Conservation (phyloP, 805 yeast genomes). For the Wilhelminamyces savonicus region DNA sequence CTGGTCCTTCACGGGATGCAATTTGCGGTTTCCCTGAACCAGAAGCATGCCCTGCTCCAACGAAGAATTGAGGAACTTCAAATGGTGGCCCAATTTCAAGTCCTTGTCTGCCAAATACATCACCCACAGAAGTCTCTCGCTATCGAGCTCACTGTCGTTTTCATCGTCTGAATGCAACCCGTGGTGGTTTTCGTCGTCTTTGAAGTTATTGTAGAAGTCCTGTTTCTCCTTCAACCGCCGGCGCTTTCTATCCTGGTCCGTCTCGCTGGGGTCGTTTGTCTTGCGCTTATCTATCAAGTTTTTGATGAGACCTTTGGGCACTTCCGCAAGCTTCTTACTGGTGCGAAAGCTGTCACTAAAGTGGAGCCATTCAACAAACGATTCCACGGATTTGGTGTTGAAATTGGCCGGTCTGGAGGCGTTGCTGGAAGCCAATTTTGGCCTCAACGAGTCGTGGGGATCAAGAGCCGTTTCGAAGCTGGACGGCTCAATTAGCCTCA, state of each 20-base stretch:
- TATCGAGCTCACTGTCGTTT: slow-evolving; percentile 13
- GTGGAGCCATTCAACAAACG: slow-evolving; percentile 31
- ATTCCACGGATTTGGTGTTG: slow-evolving; percentile 31
- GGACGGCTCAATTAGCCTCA: slow-evolving; percentile 55
- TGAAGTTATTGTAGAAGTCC: slow-evolving; percentile 33
- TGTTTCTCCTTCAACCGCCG: slow-evolving; percentile 31
- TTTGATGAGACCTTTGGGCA: slow-evolving; percentile 24
- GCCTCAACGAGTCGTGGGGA: slow-evolving; percentile 23
- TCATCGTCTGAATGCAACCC: too few species aligned
- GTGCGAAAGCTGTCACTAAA: slow-evolving; percentile 20
- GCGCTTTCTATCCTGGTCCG: slow-evolving; percentile 28
- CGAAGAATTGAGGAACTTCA: slow-evolving; percentile 25
- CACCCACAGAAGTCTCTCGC: slow-evolving; percentile 29
- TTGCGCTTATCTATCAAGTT: slow-evolving; percentile 33
- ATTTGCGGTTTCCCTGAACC: slow-evolving; percentile 20
- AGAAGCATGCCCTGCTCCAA: slow-evolving; percentile 20
- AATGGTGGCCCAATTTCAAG: slow-evolving; percentile 31
- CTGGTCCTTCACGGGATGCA: slow-evolving; percentile 18
- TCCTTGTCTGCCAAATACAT: slow-evolving; percentile 32
- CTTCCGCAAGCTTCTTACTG: slow-evolving; percentile 18
- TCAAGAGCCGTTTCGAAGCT: slow-evolving; percentile 39
- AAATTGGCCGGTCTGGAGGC: slow-evolving; percentile 12
- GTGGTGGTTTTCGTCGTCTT: slow-evolving; percentile 21
- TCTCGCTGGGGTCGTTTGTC: slow-evolving; percentile 25
- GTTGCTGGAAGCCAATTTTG: slow-evolving; percentile 6